These are phyloP conservation scores for Ascoidea tarda DNA, from an alignment of 805 yeast genomes.

Conservation along the genomic window DNA sequence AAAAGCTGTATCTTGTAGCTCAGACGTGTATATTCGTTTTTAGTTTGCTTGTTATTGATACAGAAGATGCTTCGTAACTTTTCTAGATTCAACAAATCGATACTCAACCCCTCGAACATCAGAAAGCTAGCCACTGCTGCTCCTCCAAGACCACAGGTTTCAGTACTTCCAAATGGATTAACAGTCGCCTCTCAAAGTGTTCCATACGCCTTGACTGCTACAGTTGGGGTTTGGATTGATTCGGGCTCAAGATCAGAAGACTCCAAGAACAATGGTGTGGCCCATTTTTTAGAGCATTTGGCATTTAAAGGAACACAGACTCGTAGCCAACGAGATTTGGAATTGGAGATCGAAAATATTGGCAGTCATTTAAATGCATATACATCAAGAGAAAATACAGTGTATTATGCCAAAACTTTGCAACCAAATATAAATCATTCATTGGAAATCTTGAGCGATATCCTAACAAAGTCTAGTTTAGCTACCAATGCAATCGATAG, in stretches of 20 bases:
- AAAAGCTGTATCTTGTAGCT: too few relatives aligned
- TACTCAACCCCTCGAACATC: too few relatives aligned
- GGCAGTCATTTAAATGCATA: constrained; percentile 98
- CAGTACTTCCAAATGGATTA: constrained; percentile 77
- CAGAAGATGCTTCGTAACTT: too few relatives aligned
- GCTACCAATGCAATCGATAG: constrained; percentile 81
- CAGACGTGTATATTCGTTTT: too few relatives aligned
- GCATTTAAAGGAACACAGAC: constrained; percentile 88
- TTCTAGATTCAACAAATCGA: too few relatives aligned
- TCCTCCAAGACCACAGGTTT: constrained; percentile 40
- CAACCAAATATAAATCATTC: constrained; percentile 70
- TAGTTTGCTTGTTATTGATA: too few relatives aligned
- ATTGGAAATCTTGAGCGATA: constrained; percentile 80
- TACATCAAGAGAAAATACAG: constrained; percentile 95
- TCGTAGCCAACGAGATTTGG: constrained; percentile 72
- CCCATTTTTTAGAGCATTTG: constrained; percentile 92
- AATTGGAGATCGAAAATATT: constrained; percentile 86
- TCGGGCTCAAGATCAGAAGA: constrained; percentile 97
- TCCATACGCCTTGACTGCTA: constrained; percentile 86
- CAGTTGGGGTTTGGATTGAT: constrained; percentile 97
- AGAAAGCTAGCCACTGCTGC: constrained; percentile 8
- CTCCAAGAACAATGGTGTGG: constrained; percentile 78
- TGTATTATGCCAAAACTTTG: constrained; percentile 84
- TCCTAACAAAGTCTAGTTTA: constrained; percentile 72
- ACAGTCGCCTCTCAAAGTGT: constrained; percentile 85